Evolutionary conservation across 2,329 filamentous ascomycete species (phyloP).

Genomic region (Rhexocercosporidium sp.): DNA sequence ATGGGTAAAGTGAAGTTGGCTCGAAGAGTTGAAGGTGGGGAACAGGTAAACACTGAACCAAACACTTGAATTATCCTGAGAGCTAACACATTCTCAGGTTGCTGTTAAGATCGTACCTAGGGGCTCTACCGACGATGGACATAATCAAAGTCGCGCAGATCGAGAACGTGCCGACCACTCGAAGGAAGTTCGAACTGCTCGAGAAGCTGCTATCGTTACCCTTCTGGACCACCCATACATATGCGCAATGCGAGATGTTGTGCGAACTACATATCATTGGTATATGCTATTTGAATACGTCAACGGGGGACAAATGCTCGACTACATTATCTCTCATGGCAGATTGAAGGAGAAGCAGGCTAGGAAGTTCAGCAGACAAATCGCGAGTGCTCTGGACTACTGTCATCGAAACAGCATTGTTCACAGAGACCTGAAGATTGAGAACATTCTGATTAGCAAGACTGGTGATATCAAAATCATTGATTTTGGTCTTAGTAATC

Average conservation of each 20-base stretch:
- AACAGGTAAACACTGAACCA: constrained; percentile 68
- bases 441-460: constrained; percentile 99
- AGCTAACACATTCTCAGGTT: constrained; percentile 61
- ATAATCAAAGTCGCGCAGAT: constrained; percentile 69
- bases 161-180: constrained; percentile 91
- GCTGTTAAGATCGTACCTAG: constrained; percentile 97
- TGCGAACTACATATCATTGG: constrained; percentile 97
- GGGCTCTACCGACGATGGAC: constrained; percentile 80
- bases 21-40: constrained; percentile 84
- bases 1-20: constrained; percentile 99
- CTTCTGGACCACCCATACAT: constrained; percentile 95
- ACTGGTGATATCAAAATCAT: constrained; percentile 99
- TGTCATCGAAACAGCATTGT: constrained; percentile 98
- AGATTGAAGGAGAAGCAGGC: constrained; percentile 98
- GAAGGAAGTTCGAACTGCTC: constrained; percentile 87
- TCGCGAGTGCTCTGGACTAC: constrained; percentile 95
- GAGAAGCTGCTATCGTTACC: constrained; percentile 95
- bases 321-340: constrained; percentile 99
- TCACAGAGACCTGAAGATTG: constrained; percentile 96
- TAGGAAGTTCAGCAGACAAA: constrained; percentile 95
- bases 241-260: constrained; percentile 92
- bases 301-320: constrained; percentile 98
- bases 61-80: background rate
- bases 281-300: constrained; percentile 99
- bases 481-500: constrained; percentile 95